Evolutionary conservation across 2,329 filamentous ascomycete genomes (phyloP).

Genomic region (Phaeosphaeria sp.): DNA sequence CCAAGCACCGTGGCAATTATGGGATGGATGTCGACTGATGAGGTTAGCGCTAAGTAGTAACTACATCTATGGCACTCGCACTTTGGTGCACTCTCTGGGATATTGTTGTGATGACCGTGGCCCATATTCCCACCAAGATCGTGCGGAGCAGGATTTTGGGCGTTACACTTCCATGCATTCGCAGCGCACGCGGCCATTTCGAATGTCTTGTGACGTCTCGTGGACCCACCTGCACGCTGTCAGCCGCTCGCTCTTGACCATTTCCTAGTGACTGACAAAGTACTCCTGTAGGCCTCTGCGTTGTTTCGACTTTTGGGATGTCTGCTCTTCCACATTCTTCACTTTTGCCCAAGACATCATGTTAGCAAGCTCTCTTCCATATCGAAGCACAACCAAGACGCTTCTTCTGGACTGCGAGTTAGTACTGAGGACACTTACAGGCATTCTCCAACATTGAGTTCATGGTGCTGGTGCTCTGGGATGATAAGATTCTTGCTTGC

Average conservation of each 20-base stretch:
- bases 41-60: neutral
- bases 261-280: slow-evolving; percentile 45
- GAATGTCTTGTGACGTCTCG: slow-evolving; percentile 72
- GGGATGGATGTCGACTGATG: slow-evolving; percentile 61
- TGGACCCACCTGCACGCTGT: slow-evolving; percentile 53
- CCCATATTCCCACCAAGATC: slow-evolving; percentile 65
- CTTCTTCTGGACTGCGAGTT: too few species aligned
- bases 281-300: neutral
- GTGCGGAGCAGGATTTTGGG: slow-evolving; percentile 75
- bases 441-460: neutral
- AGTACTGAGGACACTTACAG: neutral
- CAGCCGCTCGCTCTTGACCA: neutral
- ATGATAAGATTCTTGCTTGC: neutral
- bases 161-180: slow-evolving; percentile 73
- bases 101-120: slow-evolving; percentile 63
- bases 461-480: neutral
- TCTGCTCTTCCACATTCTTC: neutral
- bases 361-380: neutral
- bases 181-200: slow-evolving; percentile 74
- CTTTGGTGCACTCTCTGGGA: slow-evolving; percentile 47
- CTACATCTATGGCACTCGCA: slow-evolving; percentile 3
- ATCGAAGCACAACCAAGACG: too few species aligned
- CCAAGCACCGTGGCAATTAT: slow-evolving; percentile 74
- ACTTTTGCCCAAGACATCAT: neutral
- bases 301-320: neutral